A percentile compares a stretch with the other conserved stretches of the same genome.
Evolutionary conservation across 2,329 filamentous ascomycete species (phyloP).

Genomic region (Thelonectria olida): DNA sequence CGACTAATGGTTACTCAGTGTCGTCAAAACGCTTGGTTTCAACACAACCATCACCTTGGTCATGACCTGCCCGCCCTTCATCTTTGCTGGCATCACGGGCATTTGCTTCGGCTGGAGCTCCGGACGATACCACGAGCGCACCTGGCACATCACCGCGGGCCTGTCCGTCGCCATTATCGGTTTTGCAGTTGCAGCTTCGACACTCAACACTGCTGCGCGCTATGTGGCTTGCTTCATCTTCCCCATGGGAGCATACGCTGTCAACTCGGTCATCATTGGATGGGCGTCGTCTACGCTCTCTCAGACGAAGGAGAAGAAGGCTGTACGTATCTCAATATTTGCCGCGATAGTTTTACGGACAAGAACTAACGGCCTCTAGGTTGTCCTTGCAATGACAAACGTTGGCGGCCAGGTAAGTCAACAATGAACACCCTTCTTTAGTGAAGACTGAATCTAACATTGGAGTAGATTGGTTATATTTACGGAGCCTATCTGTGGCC

Average conservation of each 20-base stretch:
- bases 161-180: conserved; percentile 49
- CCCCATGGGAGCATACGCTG: conserved; percentile 47
- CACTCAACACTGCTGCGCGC: conserved; percentile 26
- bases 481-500: conserved; percentile 63
- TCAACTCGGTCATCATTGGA: conserved; percentile 55
- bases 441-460: not conserved
- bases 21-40: conserved; percentile 58
- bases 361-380: not conserved
- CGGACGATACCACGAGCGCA: conserved; percentile 45
- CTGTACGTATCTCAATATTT: conserved; percentile 47
- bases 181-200: conserved; percentile 37
- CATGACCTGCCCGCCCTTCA: conserved; percentile 60
- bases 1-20: conserved; percentile 20
- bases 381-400: conserved; percentile 58
- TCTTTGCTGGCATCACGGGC: conserved; percentile 48
- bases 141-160: conserved; percentile 54
- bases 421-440: accelerated
- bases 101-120: conserved; percentile 33
- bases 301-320: conserved; percentile 58
- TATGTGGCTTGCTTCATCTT: conserved; percentile 48
- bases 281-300: conserved; percentile 53
- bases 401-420: conserved; percentile 49
- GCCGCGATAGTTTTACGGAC: not conserved
- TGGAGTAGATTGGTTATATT: conserved; percentile 52
- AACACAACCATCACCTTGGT: conserved; percentile 57